phyloP scores from a whole-genome alignment of 495 filamentous ascomycete species.

The Tuber indicum region DNA sequence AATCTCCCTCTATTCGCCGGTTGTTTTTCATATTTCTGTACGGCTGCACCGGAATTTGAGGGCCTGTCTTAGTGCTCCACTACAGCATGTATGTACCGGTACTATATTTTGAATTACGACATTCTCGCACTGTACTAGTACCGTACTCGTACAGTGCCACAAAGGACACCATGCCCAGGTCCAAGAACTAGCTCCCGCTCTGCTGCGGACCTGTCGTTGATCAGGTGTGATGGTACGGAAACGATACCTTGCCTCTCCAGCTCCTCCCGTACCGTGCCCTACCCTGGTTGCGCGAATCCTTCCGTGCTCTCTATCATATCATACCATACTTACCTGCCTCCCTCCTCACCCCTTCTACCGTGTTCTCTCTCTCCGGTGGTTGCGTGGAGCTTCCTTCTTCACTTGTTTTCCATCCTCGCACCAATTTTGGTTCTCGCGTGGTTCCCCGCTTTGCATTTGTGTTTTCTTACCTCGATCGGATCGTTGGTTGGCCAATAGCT shows the following conservation, averaged over 20 bases:
- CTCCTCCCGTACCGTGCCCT: slow-evolving; percentile 13
- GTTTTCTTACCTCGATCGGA: slow-evolving; percentile 29
- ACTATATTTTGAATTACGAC: neutral
- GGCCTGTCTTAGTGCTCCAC: slow-evolving; percentile 20
- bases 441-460: slow-evolving; percentile 30
- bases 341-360: slow-evolving; percentile 16
- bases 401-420: slow-evolving; percentile 25
- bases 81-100: neutral
- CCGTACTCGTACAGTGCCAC: neutral
- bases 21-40: slow-evolving; percentile 16
- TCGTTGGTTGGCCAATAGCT: slow-evolving; percentile 33
- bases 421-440: slow-evolving; percentile 25
- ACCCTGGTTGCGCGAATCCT: slow-evolving; percentile 6
- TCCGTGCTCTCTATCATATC: neutral
- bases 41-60: slow-evolving; percentile 14
- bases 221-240: neutral
- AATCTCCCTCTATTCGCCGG: neutral
- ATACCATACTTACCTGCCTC: slow-evolving; percentile 3
- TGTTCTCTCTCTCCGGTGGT: slow-evolving; percentile 18
- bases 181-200: neutral
- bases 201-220: neutral
- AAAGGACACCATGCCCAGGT: neutral
- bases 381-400: slow-evolving; percentile 35
- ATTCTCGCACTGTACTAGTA: neutral
- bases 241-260: slow-evolving; percentile 10